A percentile compares a stretch with the other conserved stretches of the same genome.
phyloP scores from a whole-genome alignment of 352 stramenopile species.

The Pythium brachiatum region DNA sequence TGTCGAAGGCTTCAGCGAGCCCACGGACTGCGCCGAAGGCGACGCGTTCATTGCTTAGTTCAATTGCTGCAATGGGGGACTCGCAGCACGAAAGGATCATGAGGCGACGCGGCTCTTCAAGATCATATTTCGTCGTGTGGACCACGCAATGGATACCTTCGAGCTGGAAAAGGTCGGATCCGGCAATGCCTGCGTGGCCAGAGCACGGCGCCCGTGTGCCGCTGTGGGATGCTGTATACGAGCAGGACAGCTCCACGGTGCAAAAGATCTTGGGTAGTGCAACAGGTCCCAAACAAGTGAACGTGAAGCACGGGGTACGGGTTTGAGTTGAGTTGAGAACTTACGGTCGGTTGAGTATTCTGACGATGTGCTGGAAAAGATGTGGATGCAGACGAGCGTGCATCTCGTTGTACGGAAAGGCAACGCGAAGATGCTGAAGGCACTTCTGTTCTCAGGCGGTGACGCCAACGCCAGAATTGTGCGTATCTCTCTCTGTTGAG shows the following conservation, averaged over 20 bases:
- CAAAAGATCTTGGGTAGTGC: slow-evolving; percentile 42
- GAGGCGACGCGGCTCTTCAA: slow-evolving; percentile 22
- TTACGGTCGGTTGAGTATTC: neutral
- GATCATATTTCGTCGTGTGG: slow-evolving; percentile 16
- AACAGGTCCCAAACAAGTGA: slow-evolving; percentile 39
- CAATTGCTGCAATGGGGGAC: neutral
- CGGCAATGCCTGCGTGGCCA: slow-evolving; percentile 35
- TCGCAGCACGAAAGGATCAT: neutral
- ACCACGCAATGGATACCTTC: slow-evolving; percentile 9
- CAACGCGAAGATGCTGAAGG: slow-evolving; percentile 57
- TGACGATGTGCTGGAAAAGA: slow-evolving; percentile 17
- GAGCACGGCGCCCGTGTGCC: slow-evolving; percentile 38
- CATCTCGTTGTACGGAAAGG: slow-evolving; percentile 52
- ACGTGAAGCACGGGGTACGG: slow-evolving; percentile 45
- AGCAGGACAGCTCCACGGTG: slow-evolving; percentile 28
- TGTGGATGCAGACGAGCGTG: slow-evolving; percentile 62
- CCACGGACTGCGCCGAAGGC: slow-evolving; percentile 38
- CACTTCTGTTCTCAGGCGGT: slow-evolving; percentile 41
- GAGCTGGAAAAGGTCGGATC: neutral
- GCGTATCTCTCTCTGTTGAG: too few species aligned
- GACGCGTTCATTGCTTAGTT: slow-evolving; percentile 39
- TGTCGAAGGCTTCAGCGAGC: slow-evolving; percentile 36
- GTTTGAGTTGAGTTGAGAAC: neutral
- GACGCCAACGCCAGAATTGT: slow-evolving; percentile 54
- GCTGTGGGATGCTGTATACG: slow-evolving; percentile 68